Evolutionary conservation across 2,329 filamentous ascomycete species (phyloP).

Genomic region (Ceratocystis smalleyi): DNA sequence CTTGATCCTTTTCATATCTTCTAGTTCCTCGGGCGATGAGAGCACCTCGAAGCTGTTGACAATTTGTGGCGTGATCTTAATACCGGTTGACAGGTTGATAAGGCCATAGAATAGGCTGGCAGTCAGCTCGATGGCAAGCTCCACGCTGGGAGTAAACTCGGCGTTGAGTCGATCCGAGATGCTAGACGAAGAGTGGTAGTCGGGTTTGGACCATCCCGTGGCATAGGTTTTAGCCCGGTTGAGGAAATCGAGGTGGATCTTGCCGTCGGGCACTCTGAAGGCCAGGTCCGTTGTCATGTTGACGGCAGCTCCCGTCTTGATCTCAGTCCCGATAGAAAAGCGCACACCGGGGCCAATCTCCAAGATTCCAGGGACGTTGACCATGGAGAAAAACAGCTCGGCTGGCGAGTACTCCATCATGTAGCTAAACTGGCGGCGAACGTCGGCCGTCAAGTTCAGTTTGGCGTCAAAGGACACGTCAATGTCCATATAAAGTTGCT

Average conservation of each 20-base stretch:
- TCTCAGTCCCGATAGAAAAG: slow-evolving; percentile 26
- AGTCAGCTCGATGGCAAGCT: slow-evolving; percentile 27
- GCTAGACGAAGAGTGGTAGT: slow-evolving; percentile 25
- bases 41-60: slow-evolving; percentile 23
- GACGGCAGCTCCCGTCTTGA: slow-evolving; percentile 25
- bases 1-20: slow-evolving; percentile 20
- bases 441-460: slow-evolving; percentile 25
- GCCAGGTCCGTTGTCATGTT: slow-evolving; percentile 23
- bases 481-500: slow-evolving; percentile 29
- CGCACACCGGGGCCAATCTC: slow-evolving; percentile 26
- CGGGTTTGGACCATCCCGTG: slow-evolving; percentile 25
- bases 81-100: slow-evolving; percentile 26
- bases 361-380: slow-evolving; percentile 29
- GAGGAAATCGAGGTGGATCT: slow-evolving; percentile 27
- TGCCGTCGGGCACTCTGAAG: slow-evolving; percentile 24
- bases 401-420: slow-evolving; percentile 25
- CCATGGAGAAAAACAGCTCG: slow-evolving; percentile 25
- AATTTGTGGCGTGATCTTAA: slow-evolving; percentile 26
- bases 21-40: neutral
- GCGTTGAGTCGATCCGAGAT: slow-evolving; percentile 24
- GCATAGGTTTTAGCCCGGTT: slow-evolving; percentile 21
- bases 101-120: slow-evolving; percentile 25
- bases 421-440: slow-evolving; percentile 24
- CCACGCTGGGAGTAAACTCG: slow-evolving; percentile 23
- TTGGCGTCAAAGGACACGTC: slow-evolving; percentile 26